A percentile compares a stretch with the other conserved stretches of the same genome.
phyloP scores from a whole-genome alignment of 164 flowering plant genomes.

The Cinnamomum micranthum region DNA sequence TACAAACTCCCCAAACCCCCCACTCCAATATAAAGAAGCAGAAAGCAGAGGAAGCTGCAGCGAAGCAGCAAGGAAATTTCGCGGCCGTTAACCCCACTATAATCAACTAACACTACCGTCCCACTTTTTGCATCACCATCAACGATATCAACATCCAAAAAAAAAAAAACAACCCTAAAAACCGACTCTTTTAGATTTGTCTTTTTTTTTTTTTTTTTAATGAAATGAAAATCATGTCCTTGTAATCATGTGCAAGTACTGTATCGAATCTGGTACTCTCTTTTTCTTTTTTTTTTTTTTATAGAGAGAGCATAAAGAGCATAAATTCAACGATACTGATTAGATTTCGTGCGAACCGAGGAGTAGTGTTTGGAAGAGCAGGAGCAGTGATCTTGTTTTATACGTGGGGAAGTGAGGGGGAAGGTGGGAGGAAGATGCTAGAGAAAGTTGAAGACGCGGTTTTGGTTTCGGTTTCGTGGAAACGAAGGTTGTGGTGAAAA shows the following conservation, averaged over 20 bases:
- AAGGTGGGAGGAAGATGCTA: slow-evolving; percentile 7
- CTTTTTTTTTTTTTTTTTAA: neutral
- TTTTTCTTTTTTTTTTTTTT: too few species aligned
- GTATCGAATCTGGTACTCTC: neutral
- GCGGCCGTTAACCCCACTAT: neutral
- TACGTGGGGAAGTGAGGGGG: neutral
- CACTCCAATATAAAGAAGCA: neutral
- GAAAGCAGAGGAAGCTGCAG: neutral
- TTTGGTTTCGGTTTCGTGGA: neutral
- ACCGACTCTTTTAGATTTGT: too few species aligned
- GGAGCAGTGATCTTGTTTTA: neutral
- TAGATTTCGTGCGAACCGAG: neutral
- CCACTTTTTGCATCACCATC: neutral
- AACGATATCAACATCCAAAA: neutral
- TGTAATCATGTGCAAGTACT: too few species aligned
- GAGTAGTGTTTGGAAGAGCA: neutral
- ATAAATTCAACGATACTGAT: neutral
- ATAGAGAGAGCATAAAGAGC: neutral
- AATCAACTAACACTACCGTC: neutral
- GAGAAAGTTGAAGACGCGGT: slow-evolving; percentile 16
- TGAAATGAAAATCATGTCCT: neutral
- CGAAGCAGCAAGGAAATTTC: neutral
- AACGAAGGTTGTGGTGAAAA: slow-evolving; percentile 9
- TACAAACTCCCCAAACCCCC: neutral
- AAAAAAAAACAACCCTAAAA: neutral